These are phyloP conservation scores for Phanerochaete carnosa DNA, from an alignment of 768 basidiomycete genomes.

Conservation along the genomic window DNA sequence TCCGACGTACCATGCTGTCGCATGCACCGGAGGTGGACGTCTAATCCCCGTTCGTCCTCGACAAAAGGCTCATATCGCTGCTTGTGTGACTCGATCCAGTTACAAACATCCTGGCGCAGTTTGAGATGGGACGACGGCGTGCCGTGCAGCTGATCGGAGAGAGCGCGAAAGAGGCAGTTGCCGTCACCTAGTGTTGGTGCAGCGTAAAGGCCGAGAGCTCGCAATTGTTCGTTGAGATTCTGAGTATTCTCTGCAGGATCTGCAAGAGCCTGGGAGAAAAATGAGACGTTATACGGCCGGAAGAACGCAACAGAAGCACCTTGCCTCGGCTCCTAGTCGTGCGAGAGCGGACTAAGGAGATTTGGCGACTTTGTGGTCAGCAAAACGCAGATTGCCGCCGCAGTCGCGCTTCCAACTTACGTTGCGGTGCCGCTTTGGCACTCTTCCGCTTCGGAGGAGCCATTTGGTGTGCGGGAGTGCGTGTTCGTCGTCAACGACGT, in stretches of 20 bases:
- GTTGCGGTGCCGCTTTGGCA: conserved; percentile 33
- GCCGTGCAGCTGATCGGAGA: conserved; percentile 86
- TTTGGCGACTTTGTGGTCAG: conserved; percentile 21
- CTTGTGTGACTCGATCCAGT: conserved; percentile 70
- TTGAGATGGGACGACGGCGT: conserved; percentile 64
- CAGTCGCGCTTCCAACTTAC: conserved; percentile 30
- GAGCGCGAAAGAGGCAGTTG: conserved; percentile 90
- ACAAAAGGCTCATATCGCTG: conserved; percentile 84
- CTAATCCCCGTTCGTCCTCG: conserved; percentile 77
- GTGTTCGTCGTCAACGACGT: conserved; percentile 17
- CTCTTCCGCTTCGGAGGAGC: conserved; percentile 39
- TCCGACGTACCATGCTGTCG: conserved; percentile 60
- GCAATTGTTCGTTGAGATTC: conserved; percentile 69
- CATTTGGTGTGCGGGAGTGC: conserved; percentile 28
- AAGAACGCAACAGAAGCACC: conserved; percentile 29
- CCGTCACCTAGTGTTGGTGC: conserved; percentile 85
- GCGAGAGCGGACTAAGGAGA: conserved; percentile 47
- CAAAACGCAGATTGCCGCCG: conserved; percentile 11
- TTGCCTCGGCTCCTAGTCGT: conserved; percentile 56
- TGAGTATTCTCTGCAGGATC: conserved; percentile 65
- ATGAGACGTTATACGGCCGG: neutral
- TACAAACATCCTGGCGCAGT: conserved; percentile 74
- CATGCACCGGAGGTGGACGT: conserved; percentile 74
- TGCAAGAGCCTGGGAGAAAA: conserved; percentile 35
- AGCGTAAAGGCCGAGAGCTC: conserved; percentile 80